These are phyloP conservation scores for Boletus sp. DNA, from an alignment of 768 basidiomycete genomes.

Conservation along the genomic window DNA sequence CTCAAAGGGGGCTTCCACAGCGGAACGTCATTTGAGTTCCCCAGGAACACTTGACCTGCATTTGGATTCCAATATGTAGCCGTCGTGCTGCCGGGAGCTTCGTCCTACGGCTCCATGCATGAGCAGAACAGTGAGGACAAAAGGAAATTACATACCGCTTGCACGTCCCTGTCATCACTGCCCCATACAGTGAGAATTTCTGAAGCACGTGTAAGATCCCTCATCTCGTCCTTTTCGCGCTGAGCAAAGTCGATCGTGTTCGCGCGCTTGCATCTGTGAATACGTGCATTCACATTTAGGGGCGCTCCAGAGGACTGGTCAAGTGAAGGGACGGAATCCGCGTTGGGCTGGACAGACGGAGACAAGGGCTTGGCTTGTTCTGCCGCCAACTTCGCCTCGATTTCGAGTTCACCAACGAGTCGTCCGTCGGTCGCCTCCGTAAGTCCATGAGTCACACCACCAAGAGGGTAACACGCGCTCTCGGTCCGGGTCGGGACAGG, in stretches of 20 bases:
- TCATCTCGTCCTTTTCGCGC: constrained; percentile 87
- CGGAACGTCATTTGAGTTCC: constrained; percentile 82
- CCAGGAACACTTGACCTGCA: constrained; percentile 71
- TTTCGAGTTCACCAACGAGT: constrained; percentile 21
- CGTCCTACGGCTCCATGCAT: constrained; percentile 16
- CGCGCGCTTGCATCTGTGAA: constrained; percentile 30
- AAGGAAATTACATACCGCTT: constrained; percentile 4
- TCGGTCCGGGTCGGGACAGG: background rate
- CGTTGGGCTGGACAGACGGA: background rate
- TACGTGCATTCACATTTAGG: constrained; percentile 8
- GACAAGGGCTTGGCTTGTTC: background rate
- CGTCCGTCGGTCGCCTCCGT: constrained; percentile 33
- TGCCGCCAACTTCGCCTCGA: constrained; percentile 15
- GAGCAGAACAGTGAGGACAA: background rate
- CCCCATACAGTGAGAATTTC: constrained; percentile 60
- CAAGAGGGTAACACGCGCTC: background rate
- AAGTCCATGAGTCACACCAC: constrained; percentile 18
- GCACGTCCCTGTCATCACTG: constrained; percentile 9
- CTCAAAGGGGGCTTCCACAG: constrained; percentile 29
- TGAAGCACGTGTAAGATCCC: constrained; percentile 76
- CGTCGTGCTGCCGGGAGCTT: constrained; percentile 32
- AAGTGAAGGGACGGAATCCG: background rate
- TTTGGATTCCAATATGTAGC: constrained; percentile 50
- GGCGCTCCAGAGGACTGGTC: background rate
- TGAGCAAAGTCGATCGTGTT: constrained; percentile 80